These are phyloP conservation scores for Skeletonema potamos DNA, from an alignment of 108 stramenopile genomes.

Conservation along the genomic window DNA sequence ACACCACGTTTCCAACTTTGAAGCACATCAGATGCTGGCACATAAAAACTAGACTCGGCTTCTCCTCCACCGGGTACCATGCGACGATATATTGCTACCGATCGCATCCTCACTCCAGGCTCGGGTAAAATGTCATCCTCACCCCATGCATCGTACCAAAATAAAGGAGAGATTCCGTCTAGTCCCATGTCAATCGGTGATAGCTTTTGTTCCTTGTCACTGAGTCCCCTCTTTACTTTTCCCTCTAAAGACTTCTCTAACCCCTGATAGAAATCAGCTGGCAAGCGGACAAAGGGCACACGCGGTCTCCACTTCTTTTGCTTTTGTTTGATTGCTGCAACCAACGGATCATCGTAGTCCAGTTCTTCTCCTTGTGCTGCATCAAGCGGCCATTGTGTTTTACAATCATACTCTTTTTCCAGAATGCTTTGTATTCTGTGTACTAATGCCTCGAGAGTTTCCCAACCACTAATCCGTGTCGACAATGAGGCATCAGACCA, in stretches of 20 bases:
- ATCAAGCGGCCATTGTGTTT: constrained; percentile 59
- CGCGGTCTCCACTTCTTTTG: constrained; percentile 56
- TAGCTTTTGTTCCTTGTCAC: constrained; percentile 52
- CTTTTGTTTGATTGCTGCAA: constrained; percentile 14
- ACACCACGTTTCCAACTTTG: constrained; percentile 4
- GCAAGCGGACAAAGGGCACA: constrained; percentile 79
- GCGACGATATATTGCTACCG: constrained; percentile 68
- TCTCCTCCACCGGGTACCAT: constrained; percentile 34
- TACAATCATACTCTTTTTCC: constrained; percentile 47
- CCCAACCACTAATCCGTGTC: constrained; percentile 20
- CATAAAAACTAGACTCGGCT: constrained; percentile 40
- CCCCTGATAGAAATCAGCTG: constrained; percentile 57
- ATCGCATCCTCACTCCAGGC: constrained; percentile 61
- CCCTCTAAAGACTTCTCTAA: constrained; percentile 25
- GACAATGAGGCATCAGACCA: neutral
- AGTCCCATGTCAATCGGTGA: constrained; percentile 32
- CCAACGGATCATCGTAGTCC: constrained; percentile 13
- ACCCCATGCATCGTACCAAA: constrained; percentile 79
- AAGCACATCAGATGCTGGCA: constrained; percentile 14
- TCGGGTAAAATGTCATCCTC: constrained; percentile 56
- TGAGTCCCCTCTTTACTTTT: neutral
- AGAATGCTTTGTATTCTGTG: constrained; percentile 52
- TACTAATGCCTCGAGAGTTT: constrained; percentile 43
- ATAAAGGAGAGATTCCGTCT: constrained; percentile 83
- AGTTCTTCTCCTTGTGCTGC: constrained; percentile 39